Percentiles rank a stretch among this genome's conserved stretches.
Conservation (phyloP, 75 land plant species). For the Picea sitchensis region DNA sequence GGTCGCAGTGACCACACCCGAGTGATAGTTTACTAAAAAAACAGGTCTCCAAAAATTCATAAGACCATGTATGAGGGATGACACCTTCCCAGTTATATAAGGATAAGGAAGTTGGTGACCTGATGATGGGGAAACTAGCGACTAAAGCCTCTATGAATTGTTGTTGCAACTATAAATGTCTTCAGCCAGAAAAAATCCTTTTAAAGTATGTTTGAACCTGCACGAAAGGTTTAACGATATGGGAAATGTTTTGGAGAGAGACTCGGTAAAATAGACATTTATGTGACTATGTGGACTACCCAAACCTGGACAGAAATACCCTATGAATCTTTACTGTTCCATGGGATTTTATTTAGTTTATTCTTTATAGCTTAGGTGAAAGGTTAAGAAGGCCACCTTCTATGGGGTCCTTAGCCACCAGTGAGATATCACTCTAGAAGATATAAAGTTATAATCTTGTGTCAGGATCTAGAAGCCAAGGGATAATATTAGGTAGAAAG, state of each 20-base stretch:
- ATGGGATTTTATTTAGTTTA: neutral
- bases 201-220: too few species aligned
- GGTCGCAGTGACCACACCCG: neutral
- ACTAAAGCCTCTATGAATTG: conserved; percentile 9
- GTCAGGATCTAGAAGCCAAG: conserved; percentile 12
- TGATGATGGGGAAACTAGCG: conserved; percentile 1
- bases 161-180: conserved; percentile 9
- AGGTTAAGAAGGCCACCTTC: too few species aligned
- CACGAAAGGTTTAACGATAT: neutral
- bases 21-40: neutral
- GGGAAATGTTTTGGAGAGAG: neutral
- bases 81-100: neutral
- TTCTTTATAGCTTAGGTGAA: neutral
- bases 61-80: conserved; percentile 1
- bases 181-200: neutral
- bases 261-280: neutral
- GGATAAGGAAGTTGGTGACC: conserved; percentile 17
- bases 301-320: neutral
- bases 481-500: conserved; percentile 18
- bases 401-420: neutral
- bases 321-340: conserved; percentile 7
- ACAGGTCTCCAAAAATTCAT: neutral
- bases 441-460: neutral
- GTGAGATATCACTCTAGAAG: neutral
- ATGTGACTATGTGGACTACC: neutral